These are phyloP conservation scores for Aspergillus aculeatinus DNA, from an alignment of 2,329 filamentous ascomycete genomes.

Conservation along the genomic window DNA sequence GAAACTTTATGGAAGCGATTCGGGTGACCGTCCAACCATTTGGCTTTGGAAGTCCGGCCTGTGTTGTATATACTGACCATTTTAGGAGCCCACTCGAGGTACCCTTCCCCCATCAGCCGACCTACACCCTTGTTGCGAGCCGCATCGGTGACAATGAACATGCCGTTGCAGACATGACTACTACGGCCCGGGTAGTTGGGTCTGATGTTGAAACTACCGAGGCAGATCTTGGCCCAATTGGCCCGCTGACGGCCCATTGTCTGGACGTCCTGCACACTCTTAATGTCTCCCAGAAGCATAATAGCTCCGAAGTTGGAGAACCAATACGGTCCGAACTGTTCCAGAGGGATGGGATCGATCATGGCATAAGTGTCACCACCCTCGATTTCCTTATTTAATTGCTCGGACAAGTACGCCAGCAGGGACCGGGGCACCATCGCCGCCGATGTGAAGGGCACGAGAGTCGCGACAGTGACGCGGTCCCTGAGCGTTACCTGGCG, in stretches of 20 bases:
- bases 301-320: conserved; percentile 87
- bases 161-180: conserved; percentile 80
- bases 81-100: conserved; percentile 73
- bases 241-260: conserved; percentile 53
- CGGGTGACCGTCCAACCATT: neutral
- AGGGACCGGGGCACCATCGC: conserved; percentile 73
- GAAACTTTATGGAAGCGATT: neutral
- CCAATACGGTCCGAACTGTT: conserved; percentile 80
- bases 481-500: conserved; percentile 80
- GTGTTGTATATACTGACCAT: conserved; percentile 41
- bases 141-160: conserved; percentile 72
- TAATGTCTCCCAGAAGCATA: conserved; percentile 78
- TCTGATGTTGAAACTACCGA: conserved; percentile 92
- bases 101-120: conserved; percentile 72
- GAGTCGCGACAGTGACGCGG: conserved; percentile 76
- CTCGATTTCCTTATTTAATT: conserved; percentile 87
- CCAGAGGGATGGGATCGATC: conserved; percentile 71
- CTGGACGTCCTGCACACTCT: conserved; percentile 56
- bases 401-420: conserved; percentile 73
- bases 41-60: neutral
- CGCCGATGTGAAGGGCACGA: conserved; percentile 77
- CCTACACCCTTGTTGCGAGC: conserved; percentile 73
- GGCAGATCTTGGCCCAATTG: conserved; percentile 77
- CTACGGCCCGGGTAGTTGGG: conserved; percentile 89
- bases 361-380: conserved; percentile 91